Evolutionary conservation across 257 asterid species (phyloP).

Genomic region (Pogostemon cablin): DNA sequence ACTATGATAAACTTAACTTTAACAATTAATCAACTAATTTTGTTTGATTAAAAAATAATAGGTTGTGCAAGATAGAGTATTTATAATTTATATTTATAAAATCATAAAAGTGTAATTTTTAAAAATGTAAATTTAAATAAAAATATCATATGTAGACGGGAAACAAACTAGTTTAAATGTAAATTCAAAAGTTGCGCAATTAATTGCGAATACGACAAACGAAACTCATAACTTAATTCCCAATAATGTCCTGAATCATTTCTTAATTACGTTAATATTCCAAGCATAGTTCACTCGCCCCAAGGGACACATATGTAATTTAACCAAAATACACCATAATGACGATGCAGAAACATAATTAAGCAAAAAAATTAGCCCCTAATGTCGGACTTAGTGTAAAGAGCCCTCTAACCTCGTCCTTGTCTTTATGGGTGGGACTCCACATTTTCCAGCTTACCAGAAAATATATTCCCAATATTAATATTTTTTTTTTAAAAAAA

Average conservation of each 20-base stretch:
- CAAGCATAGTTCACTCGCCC: background rate
- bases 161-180: too few species aligned
- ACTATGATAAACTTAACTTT: too few species aligned
- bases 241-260: conserved; percentile 18
- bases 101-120: too few species aligned
- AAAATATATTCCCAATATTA: conserved; percentile 8
- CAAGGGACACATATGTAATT: background rate
- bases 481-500: background rate
- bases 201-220: too few species aligned
- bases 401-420: conserved; percentile 33
- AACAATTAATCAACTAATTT: too few species aligned
- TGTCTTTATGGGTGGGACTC: conserved; percentile 34
- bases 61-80: too few species aligned
- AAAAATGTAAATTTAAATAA: too few species aligned
- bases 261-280: background rate
- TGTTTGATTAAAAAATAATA: too few species aligned
- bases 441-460: conserved; percentile 34
- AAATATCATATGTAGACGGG: too few species aligned
- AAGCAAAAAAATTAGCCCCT: conserved; percentile 30
- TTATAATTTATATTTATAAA: too few species aligned
- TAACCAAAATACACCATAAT: too few species aligned
- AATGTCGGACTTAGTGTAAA: conserved; percentile 48
- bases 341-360: conserved; percentile 1
- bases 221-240: conserved; percentile 2
- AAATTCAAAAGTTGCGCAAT: too few species aligned